A percentile compares a stretch with the other conserved stretches of the same genome.
Conservation (phyloP, 441 rosid species). For the Biscutella auriculata region DNA sequence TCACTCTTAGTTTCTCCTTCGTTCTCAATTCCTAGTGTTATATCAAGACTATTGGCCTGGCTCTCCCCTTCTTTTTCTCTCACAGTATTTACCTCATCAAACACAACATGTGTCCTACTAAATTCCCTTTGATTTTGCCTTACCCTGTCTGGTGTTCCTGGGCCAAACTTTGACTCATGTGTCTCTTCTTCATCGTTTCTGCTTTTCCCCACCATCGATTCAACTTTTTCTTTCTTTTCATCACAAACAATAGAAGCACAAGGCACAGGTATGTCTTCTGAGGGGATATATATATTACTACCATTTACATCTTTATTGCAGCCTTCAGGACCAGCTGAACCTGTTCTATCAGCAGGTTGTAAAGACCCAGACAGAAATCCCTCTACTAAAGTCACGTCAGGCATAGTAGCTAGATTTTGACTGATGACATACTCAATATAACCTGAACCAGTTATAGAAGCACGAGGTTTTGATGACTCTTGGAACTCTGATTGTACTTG, state of each 20-base stretch:
- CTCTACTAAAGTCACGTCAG: conserved; percentile 36
- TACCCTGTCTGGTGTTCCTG: conserved; percentile 23
- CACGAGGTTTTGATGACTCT: conserved; percentile 48
- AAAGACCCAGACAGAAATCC: conserved; percentile 32
- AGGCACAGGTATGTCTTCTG: conserved; percentile 28
- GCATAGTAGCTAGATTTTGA: conserved; percentile 33
- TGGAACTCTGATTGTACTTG: conserved; percentile 17
- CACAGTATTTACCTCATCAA: conserved; percentile 23
- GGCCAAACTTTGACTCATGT: conserved; percentile 25
- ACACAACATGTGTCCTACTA: conserved; percentile 8
- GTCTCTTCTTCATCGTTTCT: conserved; percentile 16
- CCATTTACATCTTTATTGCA: conserved; percentile 27
- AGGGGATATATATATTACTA: conserved; percentile 25
- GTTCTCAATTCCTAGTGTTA: conserved; percentile 6
- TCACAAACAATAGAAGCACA: conserved; percentile 48
- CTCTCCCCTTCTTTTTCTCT: conserved; percentile 23
- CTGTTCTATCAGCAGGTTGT: conserved; percentile 29
- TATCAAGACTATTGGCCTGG: conserved; percentile 33
- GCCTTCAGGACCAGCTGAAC: conserved; percentile 29
- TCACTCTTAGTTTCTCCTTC: conserved; percentile 39
- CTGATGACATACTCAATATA: conserved; percentile 48
- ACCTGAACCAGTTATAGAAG: conserved; percentile 55
- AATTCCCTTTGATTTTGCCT: conserved; percentile 15
- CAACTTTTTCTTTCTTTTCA: conserved; percentile 57
- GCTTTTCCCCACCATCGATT: conserved; percentile 22